Evolutionary conservation across 495 filamentous ascomycete genomes (phyloP).

Genomic region (Geoglossum glabrum): DNA sequence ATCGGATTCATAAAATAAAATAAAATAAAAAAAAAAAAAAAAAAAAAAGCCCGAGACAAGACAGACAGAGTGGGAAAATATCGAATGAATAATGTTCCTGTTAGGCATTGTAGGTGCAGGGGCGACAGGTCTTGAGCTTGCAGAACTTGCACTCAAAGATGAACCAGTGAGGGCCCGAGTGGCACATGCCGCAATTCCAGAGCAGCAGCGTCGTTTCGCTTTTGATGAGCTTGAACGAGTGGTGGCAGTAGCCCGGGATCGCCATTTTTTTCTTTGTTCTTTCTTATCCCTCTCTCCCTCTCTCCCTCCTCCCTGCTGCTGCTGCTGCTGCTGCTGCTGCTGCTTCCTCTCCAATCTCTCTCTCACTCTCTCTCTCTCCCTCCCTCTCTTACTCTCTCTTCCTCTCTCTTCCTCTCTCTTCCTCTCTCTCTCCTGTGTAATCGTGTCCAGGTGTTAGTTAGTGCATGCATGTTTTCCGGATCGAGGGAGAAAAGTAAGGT

Average conservation of each 20-base stretch:
- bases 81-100: neutral
- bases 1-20: neutral
- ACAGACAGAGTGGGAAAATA: neutral
- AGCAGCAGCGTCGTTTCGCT: slow-evolving; percentile 51
- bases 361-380: neutral
- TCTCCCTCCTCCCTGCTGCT: slow-evolving; percentile 11
- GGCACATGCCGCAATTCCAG: slow-evolving; percentile 62
- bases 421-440: slow-evolving; percentile 8
- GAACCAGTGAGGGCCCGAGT: slow-evolving; percentile 61
- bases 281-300: neutral
- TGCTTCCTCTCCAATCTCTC: neutral
- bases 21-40: slow-evolving; percentile 5
- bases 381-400: slow-evolving; percentile 1
- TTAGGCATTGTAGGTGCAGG: slow-evolving; percentile 39
- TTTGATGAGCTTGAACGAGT: slow-evolving; percentile 60
- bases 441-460: neutral
- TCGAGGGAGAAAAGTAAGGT: too few relatives aligned
- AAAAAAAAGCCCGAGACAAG: slow-evolving; percentile 4
- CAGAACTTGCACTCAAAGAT: slow-evolving; percentile 66
- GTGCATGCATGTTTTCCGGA: neutral
- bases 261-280: slow-evolving; percentile 45
- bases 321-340: slow-evolving; percentile 5
- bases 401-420: neutral
- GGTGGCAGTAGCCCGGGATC: slow-evolving; percentile 39
- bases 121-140: slow-evolving; percentile 52